phyloP scores from a whole-genome alignment of 441 rosid species.

The Eutrema salsugineum region DNA sequence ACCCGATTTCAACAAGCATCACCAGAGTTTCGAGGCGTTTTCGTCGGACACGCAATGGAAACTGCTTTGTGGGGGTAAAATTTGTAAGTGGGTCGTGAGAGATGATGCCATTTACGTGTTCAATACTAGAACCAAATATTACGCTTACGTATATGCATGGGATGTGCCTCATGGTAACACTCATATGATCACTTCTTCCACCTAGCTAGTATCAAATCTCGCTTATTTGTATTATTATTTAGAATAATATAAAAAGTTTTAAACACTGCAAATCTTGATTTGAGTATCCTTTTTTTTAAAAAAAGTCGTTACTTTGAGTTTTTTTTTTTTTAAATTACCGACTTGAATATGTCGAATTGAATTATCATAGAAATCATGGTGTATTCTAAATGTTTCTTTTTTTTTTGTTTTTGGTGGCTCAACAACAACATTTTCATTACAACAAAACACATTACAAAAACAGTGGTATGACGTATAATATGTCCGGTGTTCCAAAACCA shows the following conservation, averaged over 20 bases:
- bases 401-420: too few relatives aligned
- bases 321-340: too few relatives aligned
- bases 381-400: too few relatives aligned
- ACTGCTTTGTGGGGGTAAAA: not conserved
- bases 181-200: not conserved
- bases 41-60: too few relatives aligned
- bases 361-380: too few relatives aligned
- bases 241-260: not conserved
- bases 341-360: too few relatives aligned
- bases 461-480: not conserved
- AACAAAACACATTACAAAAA: too few relatives aligned
- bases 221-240: not conserved
- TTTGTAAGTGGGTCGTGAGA: not conserved
- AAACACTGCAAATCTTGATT: too few relatives aligned
- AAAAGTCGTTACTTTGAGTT: too few relatives aligned
- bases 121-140: not conserved
- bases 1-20: not conserved
- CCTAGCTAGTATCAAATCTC: not conserved
- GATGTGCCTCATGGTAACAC: not conserved
- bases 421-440: too few relatives aligned
- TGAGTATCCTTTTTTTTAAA: too few relatives aligned
- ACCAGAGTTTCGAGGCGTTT: not conserved
- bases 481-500: not conserved
- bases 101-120: not conserved
- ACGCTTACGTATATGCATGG: not conserved